Conservation (phyloP, 129 eudicot genomes). For the Pseudognaphalium luteoalbum region DNA sequence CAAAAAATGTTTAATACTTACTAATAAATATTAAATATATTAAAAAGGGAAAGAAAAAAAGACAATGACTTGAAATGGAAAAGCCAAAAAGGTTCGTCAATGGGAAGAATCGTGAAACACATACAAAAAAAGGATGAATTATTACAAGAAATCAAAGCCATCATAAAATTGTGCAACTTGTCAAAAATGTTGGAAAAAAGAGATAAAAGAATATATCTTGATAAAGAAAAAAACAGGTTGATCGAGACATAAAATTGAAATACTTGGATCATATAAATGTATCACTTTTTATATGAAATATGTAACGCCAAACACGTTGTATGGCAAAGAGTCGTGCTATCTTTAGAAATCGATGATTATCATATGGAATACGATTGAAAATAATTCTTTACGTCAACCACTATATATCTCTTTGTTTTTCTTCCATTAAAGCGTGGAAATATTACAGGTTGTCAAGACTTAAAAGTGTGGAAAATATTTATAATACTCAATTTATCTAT, state of each 20-base stretch:
- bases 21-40: too few species aligned
- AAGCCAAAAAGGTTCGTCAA: constrained; percentile 13
- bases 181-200: constrained; percentile 29
- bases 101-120: constrained; percentile 18
- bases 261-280: constrained; percentile 7
- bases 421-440: too few species aligned
- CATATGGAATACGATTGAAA: constrained; percentile 6
- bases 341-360: not conserved
- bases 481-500: too few species aligned
- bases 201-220: constrained; percentile 19
- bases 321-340: constrained; percentile 20
- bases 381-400: constrained; percentile 2
- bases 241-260: constrained; percentile 23
- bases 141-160: constrained; percentile 17
- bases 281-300: not conserved
- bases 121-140: constrained; percentile 20
- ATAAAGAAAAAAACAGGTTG: constrained; percentile 21
- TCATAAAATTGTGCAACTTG: constrained; percentile 22
- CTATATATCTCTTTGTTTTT: not conserved
- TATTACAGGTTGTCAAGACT: too few species aligned
- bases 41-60: too few species aligned
- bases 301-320: not conserved
- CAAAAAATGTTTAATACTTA: too few species aligned
- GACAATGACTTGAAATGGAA: constrained; percentile 4
- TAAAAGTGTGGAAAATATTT: too few species aligned